phyloP scores from a whole-genome alignment of 176 grass and related monocot species.

The Musa troglodytarum region DNA sequence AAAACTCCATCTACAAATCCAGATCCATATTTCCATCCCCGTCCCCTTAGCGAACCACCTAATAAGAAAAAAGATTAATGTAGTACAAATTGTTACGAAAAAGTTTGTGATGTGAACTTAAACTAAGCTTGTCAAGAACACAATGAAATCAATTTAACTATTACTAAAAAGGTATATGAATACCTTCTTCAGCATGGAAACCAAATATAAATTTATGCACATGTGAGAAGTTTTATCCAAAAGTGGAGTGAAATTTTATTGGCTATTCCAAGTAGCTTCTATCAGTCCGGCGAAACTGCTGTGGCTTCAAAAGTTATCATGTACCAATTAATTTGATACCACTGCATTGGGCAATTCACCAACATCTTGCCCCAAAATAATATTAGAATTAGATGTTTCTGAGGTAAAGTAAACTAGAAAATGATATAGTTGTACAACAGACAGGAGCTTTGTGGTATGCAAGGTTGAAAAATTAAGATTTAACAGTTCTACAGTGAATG shows the following conservation, averaged over 20 bases:
- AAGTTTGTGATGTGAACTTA: slow-evolving; percentile 1
- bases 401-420: not conserved
- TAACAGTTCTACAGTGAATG: not conserved
- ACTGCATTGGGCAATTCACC: not conserved
- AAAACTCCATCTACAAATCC: slow-evolving; percentile 85
- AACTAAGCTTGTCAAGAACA: not conserved
- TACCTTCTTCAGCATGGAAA: too few relatives aligned
- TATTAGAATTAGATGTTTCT: not conserved
- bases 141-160: too few relatives aligned
- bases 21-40: slow-evolving; percentile 83
- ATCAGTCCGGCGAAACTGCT: not conserved
- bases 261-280: not conserved
- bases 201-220: not conserved
- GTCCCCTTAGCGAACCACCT: slow-evolving; percentile 68
- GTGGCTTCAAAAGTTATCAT: not conserved
- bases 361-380: not conserved
- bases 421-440: not conserved
- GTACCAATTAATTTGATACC: not conserved
- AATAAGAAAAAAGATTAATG: not conserved
- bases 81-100: not conserved
- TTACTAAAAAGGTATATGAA: too few relatives aligned
- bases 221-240: not conserved
- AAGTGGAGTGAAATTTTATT: not conserved
- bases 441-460: not conserved
- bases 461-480: not conserved